Base-by-base conservation (phyloP, 139 green algal species). In the Chlamydomonas incerta region DNA sequence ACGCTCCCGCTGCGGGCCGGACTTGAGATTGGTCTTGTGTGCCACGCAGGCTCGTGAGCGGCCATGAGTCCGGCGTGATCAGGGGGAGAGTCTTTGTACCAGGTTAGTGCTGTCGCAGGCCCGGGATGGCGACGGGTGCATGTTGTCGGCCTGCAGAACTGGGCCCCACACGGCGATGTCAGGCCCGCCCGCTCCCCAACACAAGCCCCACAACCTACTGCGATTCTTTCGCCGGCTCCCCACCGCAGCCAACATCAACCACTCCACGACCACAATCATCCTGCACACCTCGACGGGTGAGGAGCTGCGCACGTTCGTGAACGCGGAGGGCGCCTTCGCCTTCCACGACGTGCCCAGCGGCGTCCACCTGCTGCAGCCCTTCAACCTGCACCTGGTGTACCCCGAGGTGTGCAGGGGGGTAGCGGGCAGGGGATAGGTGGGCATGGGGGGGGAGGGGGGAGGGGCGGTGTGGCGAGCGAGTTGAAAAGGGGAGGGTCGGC, bases 401-500 rank as follows among this genome's bases (percentile, higher is more conserved):
- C 89, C 89, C 65, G 89, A 92, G 86, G 89, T 92, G 35, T 0
- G n/a, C n/a, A n/a, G n/a, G n/a, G n/a, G n/a, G n/a, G n/a, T n/a
- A n/a, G n/a, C n/a, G n/a, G n/a, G n/a, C n/a, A n/a, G n/a, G n/a
- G n/a, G n/a, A n/a, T n/a, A n/a, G n/a, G n/a, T n/a, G n/a, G n/a
- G n/a, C n/a, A n/a, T n/a, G n/a, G n/a, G n/a, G n/a, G n/a, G n/a
- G n/a, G n/a, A n/a, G n/a, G n/a, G n/a, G n/a, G n/a, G n/a, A n/a
- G n/a, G n/a, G n/a, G n/a, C n/a, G n/a, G n/a, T n/a, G n/a, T n/a
- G n/a, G n/a, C n/a, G n/a, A n/a, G n/a, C n/a, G n/a, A n/a, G n/a
- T n/a, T n/a, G n/a, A n/a, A n/a, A n/a, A n/a, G n/a, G n/a, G n/a
- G n/a, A n/a, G n/a, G n/a, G n/a, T n/a, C n/a, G n/a, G n/a, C n/a